Conservation (phyloP, 2,329 filamentous ascomycete genomes). For the Fusarium siculi region DNA sequence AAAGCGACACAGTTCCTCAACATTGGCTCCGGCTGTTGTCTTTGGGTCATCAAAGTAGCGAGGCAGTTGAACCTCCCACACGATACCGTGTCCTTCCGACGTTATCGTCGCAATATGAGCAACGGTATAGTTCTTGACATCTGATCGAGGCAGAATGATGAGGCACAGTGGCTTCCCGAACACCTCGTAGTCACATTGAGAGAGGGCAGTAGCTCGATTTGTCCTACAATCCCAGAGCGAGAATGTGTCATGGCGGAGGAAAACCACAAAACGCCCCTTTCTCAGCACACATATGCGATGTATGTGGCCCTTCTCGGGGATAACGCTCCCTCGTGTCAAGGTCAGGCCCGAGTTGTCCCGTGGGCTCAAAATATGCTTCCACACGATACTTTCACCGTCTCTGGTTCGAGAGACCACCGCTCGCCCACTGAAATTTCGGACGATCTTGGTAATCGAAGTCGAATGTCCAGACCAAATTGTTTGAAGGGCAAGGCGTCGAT, state of each 20-base stretch:
- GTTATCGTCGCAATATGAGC: constrained; percentile 85
- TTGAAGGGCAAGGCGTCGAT: constrained; percentile 68
- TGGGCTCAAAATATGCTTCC: constrained; percentile 71
- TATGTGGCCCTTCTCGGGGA: constrained; percentile 76
- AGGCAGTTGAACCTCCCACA: constrained; percentile 80
- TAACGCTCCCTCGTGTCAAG: constrained; percentile 73
- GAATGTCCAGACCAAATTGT: constrained; percentile 88
- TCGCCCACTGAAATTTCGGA: constrained; percentile 83
- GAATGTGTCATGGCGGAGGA: constrained; percentile 76
- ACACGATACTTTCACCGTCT: constrained; percentile 82
- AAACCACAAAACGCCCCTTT: constrained; percentile 83
- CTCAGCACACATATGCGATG: constrained; percentile 82
- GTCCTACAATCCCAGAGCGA: constrained; percentile 83
- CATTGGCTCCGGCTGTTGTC: constrained; percentile 41
- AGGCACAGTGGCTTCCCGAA: constrained; percentile 82
- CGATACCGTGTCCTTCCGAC: constrained; percentile 79
- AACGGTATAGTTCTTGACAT: constrained; percentile 64
- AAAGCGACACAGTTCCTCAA: constrained; percentile 78
- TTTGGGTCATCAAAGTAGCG: constrained; percentile 49
- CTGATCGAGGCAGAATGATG: constrained; percentile 74
- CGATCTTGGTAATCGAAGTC: constrained; percentile 82
- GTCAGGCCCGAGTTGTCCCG: constrained; percentile 53
- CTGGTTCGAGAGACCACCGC: constrained; percentile 84
- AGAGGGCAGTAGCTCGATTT: constrained; percentile 66
- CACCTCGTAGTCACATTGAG: constrained; percentile 61